Percentiles rank a stretch among this genome's conserved stretches.
phyloP scores from a whole-genome alignment of 495 filamentous ascomycete genomes.

The Aspergillus bridgeri region DNA sequence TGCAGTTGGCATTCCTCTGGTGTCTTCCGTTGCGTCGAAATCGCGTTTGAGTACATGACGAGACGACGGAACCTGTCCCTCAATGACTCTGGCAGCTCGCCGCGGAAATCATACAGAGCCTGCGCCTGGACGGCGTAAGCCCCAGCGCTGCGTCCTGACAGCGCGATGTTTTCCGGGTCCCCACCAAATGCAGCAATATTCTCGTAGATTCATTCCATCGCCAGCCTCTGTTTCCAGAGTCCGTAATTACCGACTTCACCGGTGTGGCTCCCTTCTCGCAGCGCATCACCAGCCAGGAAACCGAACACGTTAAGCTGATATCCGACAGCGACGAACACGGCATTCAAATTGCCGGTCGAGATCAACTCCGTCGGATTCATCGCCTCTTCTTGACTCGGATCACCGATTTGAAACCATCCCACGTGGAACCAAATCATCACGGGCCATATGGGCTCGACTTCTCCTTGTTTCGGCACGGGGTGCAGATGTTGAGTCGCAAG shows the following conservation, averaged over 20 bases:
- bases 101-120: slow-evolving; percentile 41
- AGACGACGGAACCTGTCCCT: slow-evolving; percentile 30
- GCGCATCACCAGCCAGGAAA: slow-evolving; percentile 49
- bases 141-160: slow-evolving; percentile 59
- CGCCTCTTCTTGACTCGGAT: slow-evolving; percentile 28
- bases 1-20: slow-evolving; percentile 42
- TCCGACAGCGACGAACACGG: slow-evolving; percentile 56
- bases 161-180: slow-evolving; percentile 54
- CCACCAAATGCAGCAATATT: slow-evolving; percentile 57
- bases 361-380: slow-evolving; percentile 47
- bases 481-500: slow-evolving; percentile 43
- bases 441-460: slow-evolving; percentile 40
- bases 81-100: slow-evolving; percentile 14
- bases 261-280: slow-evolving; percentile 35
- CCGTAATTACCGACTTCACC: slow-evolving; percentile 56
- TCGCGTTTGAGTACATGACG: slow-evolving; percentile 48
- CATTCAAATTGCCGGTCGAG: slow-evolving; percentile 43
- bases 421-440: slow-evolving; percentile 55
- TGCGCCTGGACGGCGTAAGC: slow-evolving; percentile 53
- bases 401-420: slow-evolving; percentile 49
- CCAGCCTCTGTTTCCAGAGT: slow-evolving; percentile 55
- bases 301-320: slow-evolving; percentile 62
- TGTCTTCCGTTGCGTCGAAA: slow-evolving; percentile 44
- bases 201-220: slow-evolving; percentile 56
- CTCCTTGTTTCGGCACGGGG: slow-evolving; percentile 25